Percentiles rank a stretch among this genome's conserved stretches.
Evolutionary conservation across 805 yeast species (phyloP).

Genomic region (Yarrowia porcina): DNA sequence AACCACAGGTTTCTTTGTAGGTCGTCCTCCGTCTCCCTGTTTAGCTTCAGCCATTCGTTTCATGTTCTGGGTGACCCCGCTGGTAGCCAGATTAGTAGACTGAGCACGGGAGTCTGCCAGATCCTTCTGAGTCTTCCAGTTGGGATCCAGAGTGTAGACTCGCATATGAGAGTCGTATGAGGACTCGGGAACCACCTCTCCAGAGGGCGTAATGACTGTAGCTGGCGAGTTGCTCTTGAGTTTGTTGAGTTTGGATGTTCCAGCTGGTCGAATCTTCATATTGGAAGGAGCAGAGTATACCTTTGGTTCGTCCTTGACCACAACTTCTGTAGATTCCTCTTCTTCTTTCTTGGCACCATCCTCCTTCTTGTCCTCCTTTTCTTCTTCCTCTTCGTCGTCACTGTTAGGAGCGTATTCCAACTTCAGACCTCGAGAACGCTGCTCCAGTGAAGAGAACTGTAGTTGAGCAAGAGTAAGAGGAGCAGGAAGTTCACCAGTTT

Average conservation of each 20-base stretch:
- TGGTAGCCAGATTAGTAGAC: slow-evolving; percentile 38
- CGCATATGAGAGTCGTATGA: slow-evolving; percentile 65
- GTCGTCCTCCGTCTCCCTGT: slow-evolving; percentile 28
- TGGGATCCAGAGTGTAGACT: slow-evolving; percentile 70
- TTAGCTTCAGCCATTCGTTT: slow-evolving; percentile 40
- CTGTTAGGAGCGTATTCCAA: slow-evolving; percentile 31
- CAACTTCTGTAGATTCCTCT: neutral
- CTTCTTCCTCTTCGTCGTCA: slow-evolving; percentile 3
- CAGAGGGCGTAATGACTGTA: slow-evolving; percentile 54
- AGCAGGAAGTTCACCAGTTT: slow-evolving; percentile 48
- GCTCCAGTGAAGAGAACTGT: slow-evolving; percentile 57
- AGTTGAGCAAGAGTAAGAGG: slow-evolving; percentile 58
- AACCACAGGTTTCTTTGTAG: slow-evolving; percentile 28
- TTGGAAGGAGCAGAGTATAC: slow-evolving; percentile 4
- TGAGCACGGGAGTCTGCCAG: slow-evolving; percentile 37
- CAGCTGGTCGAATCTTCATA: slow-evolving; percentile 67
- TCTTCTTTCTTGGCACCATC: slow-evolving; percentile 30
- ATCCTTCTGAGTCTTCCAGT: slow-evolving; percentile 62
- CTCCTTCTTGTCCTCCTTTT: slow-evolving; percentile 26
- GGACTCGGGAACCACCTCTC: slow-evolving; percentile 62
- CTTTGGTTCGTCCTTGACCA: slow-evolving; percentile 21
- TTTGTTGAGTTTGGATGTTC: slow-evolving; percentile 57
- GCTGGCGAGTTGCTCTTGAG: slow-evolving; percentile 11
- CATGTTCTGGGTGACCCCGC: slow-evolving; percentile 40
- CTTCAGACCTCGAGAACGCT: slow-evolving; percentile 42